These are phyloP conservation scores for Backusella liffmaniae DNA, from an alignment of 192 early-diverging fungal genomes.

Conservation along the genomic window DNA sequence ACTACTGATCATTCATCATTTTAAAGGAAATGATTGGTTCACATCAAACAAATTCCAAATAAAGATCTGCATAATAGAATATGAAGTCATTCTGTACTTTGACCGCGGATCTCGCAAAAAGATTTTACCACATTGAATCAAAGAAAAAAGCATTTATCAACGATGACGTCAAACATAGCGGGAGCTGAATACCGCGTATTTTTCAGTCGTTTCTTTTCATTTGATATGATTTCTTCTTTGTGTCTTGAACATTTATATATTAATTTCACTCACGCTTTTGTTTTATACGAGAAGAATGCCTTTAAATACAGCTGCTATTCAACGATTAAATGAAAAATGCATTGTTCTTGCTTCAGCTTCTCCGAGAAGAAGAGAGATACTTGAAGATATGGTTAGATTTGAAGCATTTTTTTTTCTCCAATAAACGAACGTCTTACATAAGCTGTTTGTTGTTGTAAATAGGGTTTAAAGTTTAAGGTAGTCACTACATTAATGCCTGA, in stretches of 20 bases:
- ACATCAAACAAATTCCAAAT: neutral
- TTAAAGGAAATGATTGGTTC: neutral
- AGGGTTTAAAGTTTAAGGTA: slow-evolving; percentile 63
- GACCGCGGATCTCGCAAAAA: neutral
- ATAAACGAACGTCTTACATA: neutral
- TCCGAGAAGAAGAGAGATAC: slow-evolving; percentile 76
- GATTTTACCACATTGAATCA: neutral
- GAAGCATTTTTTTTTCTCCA: neutral
- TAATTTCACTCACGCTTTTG: neutral
- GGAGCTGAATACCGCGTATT: neutral
- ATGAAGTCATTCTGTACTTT: neutral
- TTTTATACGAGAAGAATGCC: neutral
- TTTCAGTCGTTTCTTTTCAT: neutral
- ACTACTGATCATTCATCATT: neutral
- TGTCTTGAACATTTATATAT: neutral
- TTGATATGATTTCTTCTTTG: neutral
- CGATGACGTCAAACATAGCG: neutral
- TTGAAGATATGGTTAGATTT: slow-evolving; percentile 44
- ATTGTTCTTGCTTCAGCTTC: slow-evolving; percentile 47
- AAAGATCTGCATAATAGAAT: neutral
- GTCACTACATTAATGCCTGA: slow-evolving; percentile 77
- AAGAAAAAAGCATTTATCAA: neutral
- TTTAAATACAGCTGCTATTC: neutral
- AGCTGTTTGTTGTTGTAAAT: neutral
- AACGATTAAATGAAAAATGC: slow-evolving; percentile 1